phyloP scores from a whole-genome alignment of 208 protist species.

The Trypanosomatidae sp. region DNA sequence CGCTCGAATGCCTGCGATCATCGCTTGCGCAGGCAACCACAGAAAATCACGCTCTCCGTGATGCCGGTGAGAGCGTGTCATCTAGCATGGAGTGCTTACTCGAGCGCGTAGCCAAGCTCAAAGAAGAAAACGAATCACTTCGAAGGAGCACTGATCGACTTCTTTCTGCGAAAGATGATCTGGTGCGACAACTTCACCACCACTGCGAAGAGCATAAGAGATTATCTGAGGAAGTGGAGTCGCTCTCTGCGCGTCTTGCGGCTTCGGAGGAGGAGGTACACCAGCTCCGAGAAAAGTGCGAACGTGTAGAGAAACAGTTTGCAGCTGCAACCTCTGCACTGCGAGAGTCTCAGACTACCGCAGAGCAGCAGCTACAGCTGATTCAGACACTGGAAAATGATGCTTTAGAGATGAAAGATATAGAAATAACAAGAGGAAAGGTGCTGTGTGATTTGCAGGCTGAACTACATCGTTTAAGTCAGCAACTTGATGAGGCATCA shows the following conservation, averaged over 20 bases:
- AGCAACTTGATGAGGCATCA: slow-evolving; percentile 21
- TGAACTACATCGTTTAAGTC: slow-evolving; percentile 15
- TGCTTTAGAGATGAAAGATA: slow-evolving; percentile 33
- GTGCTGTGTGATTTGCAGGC: slow-evolving; percentile 36
- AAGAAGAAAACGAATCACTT: slow-evolving; percentile 27
- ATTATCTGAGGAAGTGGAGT: background rate
- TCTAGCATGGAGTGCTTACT: slow-evolving; percentile 35
- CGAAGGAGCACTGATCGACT: background rate
- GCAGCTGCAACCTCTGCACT: background rate
- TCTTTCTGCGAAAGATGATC: background rate
- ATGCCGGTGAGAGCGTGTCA: slow-evolving; percentile 29
- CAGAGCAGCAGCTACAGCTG: slow-evolving; percentile 38
- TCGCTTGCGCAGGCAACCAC: slow-evolving; percentile 19
- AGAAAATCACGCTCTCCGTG: slow-evolving; percentile 23
- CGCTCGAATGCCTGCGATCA: slow-evolving; percentile 27
- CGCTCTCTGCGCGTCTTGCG: slow-evolving; percentile 3
- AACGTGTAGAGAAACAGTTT: background rate
- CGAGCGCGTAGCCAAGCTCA: slow-evolving; percentile 29
- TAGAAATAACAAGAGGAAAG: slow-evolving; percentile 20
- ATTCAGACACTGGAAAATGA: slow-evolving; percentile 50
- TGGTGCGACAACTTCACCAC: background rate
- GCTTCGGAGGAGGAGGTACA: slow-evolving; percentile 2
- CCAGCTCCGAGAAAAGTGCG: background rate
- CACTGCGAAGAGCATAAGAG: background rate
- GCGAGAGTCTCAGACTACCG: slow-evolving; percentile 12